These are phyloP conservation scores for Xerocomellus intermedius DNA, from an alignment of 768 basidiomycete species.

Conservation along the genomic window DNA sequence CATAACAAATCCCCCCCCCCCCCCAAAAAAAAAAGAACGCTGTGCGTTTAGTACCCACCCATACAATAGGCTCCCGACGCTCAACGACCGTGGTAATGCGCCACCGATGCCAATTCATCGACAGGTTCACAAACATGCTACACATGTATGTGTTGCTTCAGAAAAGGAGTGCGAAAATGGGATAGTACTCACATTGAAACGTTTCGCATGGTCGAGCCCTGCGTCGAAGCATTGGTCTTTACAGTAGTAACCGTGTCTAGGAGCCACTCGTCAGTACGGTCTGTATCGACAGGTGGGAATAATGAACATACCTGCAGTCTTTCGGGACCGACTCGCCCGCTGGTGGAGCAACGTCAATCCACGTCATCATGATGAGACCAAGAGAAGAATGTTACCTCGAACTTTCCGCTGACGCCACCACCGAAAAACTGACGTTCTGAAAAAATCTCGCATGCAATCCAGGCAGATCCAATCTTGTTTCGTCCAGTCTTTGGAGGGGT, in stretches of 20 bases:
- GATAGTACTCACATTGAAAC: conserved; percentile 7
- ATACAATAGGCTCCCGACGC: background rate
- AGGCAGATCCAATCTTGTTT: conserved; percentile 8
- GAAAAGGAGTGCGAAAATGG: background rate
- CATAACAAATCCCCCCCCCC: background rate
- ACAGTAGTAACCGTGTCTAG: conserved; percentile 14
- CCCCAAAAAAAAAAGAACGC: too few relatives aligned
- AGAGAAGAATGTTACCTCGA: background rate
- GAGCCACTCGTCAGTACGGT: background rate
- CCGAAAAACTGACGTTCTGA: conserved; percentile 4
- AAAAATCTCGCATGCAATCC: conserved; percentile 5
- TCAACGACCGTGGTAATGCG: conserved; percentile 1
- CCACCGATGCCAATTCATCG: background rate
- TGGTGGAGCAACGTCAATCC: background rate
- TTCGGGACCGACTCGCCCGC: background rate
- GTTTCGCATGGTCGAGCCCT: conserved; percentile 11
- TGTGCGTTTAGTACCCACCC: background rate
- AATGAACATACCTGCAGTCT: conserved; percentile 10
- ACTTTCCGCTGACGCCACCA: conserved; percentile 12
- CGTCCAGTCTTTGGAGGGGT: conserved; percentile 6
- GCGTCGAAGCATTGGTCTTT: conserved; percentile 10
- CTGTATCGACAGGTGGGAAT: background rate
- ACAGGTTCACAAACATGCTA: conserved; percentile 12
- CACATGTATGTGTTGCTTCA: background rate
- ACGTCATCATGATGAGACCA: background rate